phyloP scores from a whole-genome alignment of 192 early-diverging fungal species.

The Oehlia diaphana region DNA sequence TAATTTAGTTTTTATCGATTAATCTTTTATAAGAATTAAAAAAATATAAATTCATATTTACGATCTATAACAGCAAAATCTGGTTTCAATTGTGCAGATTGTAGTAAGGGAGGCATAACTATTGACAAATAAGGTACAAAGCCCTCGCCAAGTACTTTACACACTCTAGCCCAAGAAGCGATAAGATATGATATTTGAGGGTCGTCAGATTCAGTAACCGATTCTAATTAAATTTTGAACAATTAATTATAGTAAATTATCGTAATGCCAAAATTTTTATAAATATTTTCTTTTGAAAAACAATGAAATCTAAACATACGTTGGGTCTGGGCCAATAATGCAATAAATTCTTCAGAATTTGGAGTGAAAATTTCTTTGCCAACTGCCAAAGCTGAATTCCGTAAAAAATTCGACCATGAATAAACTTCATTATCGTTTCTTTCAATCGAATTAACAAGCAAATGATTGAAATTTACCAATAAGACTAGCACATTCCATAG shows the following conservation, averaged over 20 bases:
- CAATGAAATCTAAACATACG: conserved; percentile 11
- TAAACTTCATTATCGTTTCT: not conserved
- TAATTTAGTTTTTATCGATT: not conserved
- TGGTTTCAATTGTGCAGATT: conserved; percentile 85
- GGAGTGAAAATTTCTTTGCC: conserved; percentile 85
- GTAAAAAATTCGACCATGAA: not conserved
- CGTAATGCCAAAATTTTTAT: not conserved
- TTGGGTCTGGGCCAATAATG: conserved; percentile 82
- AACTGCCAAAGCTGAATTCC: conserved; percentile 73
- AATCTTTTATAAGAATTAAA: not conserved
- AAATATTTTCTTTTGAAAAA: not conserved
- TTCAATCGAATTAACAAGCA: not conserved
- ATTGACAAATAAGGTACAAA: conserved; percentile 91
- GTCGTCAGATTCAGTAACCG: conserved; percentile 87
- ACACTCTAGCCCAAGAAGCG: conserved; percentile 95
- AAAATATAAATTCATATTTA: conserved; percentile 37
- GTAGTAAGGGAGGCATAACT: conserved; percentile 91
- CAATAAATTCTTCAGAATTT: conserved; percentile 77
- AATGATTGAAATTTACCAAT: conserved; percentile 42
- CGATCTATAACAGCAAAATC: conserved; percentile 87
- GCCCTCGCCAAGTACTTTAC: conserved; percentile 90
- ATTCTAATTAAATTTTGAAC: conserved; percentile 29
- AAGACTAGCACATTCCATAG: conserved; percentile 96
- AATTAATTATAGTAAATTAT: not conserved
- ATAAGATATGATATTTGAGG: conserved; percentile 91